Evolutionary conservation across 306 rosid genomes (phyloP).

Genomic region (Vigna mungo): DNA sequence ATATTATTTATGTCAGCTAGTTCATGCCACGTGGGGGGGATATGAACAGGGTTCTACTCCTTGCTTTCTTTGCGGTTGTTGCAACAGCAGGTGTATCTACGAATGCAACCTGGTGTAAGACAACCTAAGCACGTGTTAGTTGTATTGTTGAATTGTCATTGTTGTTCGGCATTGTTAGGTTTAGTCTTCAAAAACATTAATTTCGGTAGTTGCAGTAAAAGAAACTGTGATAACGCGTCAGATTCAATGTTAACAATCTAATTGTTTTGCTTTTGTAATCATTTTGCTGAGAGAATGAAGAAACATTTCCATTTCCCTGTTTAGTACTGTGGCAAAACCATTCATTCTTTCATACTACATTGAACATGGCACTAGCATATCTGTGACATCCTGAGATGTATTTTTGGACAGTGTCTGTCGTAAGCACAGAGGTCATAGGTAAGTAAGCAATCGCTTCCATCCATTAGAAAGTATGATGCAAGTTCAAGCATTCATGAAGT

Average conservation of each 20-base stretch:
- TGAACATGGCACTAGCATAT: background rate
- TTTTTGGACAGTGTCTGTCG: background rate
- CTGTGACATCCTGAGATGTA: background rate
- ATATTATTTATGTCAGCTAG: conserved; percentile 10
- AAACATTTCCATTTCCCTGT: background rate
- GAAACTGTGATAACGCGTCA: background rate
- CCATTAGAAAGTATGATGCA: background rate
- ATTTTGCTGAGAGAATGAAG: background rate
- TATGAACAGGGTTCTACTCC: background rate
- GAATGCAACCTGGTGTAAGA: conserved; percentile 6
- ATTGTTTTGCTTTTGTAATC: background rate
- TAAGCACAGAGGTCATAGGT: no score
- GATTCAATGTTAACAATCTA: background rate
- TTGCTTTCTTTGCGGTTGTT: background rate
- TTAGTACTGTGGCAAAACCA: background rate
- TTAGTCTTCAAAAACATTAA: background rate
- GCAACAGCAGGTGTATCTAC: background rate
- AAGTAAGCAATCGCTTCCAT: background rate
- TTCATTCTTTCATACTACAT: background rate
- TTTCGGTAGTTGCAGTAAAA: background rate
- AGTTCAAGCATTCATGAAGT: background rate
- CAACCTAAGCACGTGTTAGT: background rate
- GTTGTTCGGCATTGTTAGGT: background rate
- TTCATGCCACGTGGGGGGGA: background rate
- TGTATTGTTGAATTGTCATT: background rate